Conservation (phyloP, 108 stramenopile genomes). For the Cyclotella cryptica region DNA sequence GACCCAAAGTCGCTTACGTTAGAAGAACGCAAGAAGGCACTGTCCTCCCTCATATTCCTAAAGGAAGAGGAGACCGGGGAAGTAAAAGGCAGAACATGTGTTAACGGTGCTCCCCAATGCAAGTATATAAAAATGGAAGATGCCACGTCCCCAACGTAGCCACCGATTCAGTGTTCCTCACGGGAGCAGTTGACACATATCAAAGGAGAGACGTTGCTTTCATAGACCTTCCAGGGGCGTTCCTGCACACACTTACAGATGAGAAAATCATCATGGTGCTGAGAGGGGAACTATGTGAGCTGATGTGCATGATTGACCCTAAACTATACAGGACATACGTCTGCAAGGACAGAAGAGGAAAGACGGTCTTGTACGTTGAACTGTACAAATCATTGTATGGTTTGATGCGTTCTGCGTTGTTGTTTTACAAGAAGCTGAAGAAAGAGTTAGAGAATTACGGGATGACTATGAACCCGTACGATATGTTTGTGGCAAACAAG, state of each 20-base stretch:
- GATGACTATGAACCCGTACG: no score
- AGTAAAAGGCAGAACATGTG: constrained; percentile 47
- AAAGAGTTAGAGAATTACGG: no score
- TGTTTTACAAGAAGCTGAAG: neutral
- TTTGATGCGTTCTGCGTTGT: constrained; percentile 5
- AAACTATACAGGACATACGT: constrained; percentile 8
- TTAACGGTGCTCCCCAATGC: constrained; percentile 26
- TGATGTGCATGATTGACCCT: neutral
- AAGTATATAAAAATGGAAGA: constrained; percentile 11
- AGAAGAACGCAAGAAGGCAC: constrained; percentile 31
- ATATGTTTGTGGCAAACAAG: no score
- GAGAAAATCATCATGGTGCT: constrained; percentile 28
- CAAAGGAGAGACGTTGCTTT: constrained; percentile 11
- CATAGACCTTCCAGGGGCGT: constrained; percentile 21
- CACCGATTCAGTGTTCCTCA: constrained; percentile 22
- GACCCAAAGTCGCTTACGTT: constrained; percentile 22
- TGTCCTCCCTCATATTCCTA: no score
- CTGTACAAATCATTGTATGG: neutral
- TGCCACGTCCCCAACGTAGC: neutral
- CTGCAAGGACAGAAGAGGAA: neutral
- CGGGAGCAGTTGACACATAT: constrained; percentile 3
- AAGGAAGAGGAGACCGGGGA: constrained; percentile 1
- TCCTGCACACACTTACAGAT: constrained; percentile 16
- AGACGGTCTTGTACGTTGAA: constrained; percentile 47
- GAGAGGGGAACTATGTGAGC: constrained; percentile 10